Evolutionary conservation across 2,329 filamentous ascomycete species (phyloP), one percentile per base, ranked within the genome.

Genomic region (Exophiala mesophila): DNA sequence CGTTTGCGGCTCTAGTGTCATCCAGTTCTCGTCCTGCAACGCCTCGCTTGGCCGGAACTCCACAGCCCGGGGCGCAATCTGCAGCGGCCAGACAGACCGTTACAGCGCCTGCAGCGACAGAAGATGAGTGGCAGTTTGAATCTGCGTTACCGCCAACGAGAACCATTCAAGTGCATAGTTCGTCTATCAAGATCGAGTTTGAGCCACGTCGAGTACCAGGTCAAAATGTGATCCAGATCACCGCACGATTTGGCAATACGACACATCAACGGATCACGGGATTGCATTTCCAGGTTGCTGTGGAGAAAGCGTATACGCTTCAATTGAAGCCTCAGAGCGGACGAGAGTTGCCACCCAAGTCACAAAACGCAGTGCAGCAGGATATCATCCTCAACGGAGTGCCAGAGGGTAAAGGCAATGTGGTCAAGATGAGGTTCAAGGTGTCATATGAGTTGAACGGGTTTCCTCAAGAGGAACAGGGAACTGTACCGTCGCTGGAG

Each of bases 71-170:
- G 49, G 10, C 60, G 47, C 50, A 43, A 39, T 21, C 26, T 15
- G 17, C 30, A 5, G 30, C 48, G 17, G 42, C 45, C 43, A 38
- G 36, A 36, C 40, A 51, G 41, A 39, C 51, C 38, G 17, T 44
- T 18, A 17, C 44, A 24, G 57, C 36, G 47, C 39, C 41, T 21
- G 29, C 57, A 33, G 57, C 53, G 57, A 79, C 85, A 33, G 90
- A 96, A 37, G 90, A 97, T 52, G 90, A 97, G 59, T 97, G 90
- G 89, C 85, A 80, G 17, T 97, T 97, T 62, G 80, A 86, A 3
- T 97, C 90, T 0, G 83, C 90, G 0, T 72, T 96, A 10, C 90
- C 90, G 3, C 73, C 78, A 44, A 74, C 78, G 37, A 78, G 86
- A 52, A 77, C 78, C 35, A 69, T 83, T 15, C 74, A 73, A 3